phyloP scores from a whole-genome alignment of 2,329 filamentous ascomycete species.

The Periconia sp. region DNA sequence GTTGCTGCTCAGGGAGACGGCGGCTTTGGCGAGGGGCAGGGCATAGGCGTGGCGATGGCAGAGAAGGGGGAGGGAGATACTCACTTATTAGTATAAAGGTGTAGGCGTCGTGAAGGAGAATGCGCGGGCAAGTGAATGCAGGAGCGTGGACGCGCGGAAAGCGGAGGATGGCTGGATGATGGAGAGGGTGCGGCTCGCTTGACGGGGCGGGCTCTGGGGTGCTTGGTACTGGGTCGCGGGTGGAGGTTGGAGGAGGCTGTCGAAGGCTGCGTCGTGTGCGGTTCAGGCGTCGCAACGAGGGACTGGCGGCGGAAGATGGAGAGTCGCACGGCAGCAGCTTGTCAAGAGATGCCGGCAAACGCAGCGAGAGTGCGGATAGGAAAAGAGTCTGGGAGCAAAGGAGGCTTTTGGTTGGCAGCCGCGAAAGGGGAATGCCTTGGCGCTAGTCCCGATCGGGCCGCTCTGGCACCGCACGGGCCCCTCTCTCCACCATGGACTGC shows the following conservation, averaged over 20 bases:
- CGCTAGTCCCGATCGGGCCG: not conserved
- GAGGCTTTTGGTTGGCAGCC: slow-evolving; percentile 7
- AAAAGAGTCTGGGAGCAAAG: slow-evolving; percentile 14
- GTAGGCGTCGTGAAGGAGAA: slow-evolving; percentile 5
- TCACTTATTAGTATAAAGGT: slow-evolving; percentile 38
- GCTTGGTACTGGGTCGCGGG: slow-evolving; percentile 29
- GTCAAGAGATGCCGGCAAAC: slow-evolving; percentile 21
- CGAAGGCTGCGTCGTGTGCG: slow-evolving; percentile 7
- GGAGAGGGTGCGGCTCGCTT: slow-evolving; percentile 29
- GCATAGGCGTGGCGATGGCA: slow-evolving; percentile 12
- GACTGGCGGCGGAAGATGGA: slow-evolving; percentile 22
- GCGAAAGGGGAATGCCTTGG: slow-evolving; percentile 5
- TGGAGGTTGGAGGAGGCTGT: slow-evolving; percentile 31
- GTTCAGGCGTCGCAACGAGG: slow-evolving; percentile 30
- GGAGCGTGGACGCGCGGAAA: slow-evolving; percentile 14
- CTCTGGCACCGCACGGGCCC: not conserved
- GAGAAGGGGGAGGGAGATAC: slow-evolving; percentile 16
- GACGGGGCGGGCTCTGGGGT: slow-evolving; percentile 37
- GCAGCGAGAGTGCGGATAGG: slow-evolving; percentile 16
- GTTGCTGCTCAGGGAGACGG: slow-evolving; percentile 10
- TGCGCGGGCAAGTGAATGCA: slow-evolving; percentile 7
- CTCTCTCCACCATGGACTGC: not conserved
- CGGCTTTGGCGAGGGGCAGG: slow-evolving; percentile 11
- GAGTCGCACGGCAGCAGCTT: slow-evolving; percentile 33
- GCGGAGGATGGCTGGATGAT: slow-evolving; percentile 36